phyloP scores from a whole-genome alignment of 2,329 filamentous ascomycete species.

The Zarea fungicola region DNA sequence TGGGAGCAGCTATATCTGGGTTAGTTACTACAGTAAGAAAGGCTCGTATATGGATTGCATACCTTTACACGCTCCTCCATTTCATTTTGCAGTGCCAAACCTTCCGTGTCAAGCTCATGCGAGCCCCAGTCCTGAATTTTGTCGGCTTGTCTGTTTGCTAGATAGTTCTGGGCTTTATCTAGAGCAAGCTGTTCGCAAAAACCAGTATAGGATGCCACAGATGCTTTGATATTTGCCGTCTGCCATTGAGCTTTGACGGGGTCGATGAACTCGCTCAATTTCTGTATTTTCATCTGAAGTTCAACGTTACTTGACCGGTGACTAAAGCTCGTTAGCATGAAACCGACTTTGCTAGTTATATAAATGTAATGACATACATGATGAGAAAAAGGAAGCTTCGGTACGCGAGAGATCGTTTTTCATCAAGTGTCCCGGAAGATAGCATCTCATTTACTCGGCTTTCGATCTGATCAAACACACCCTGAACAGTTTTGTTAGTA shows the following conservation, averaged over 20 bases:
- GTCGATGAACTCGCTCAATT: conserved; percentile 72
- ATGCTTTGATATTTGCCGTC: conserved; percentile 59
- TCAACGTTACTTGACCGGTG: conserved; percentile 78
- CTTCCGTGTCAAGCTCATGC: conserved; percentile 71
- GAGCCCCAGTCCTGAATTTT: conserved; percentile 78
- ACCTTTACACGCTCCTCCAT: conserved; percentile 71
- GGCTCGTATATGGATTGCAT: conserved; percentile 18
- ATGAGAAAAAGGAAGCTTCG: conserved; percentile 92
- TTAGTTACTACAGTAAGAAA: not conserved
- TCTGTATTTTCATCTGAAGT: conserved; percentile 61
- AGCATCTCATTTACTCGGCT: conserved; percentile 76
- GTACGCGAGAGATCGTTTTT: conserved; percentile 79
- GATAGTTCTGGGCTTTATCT: conserved; percentile 73
- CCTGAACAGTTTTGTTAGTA: conserved; percentile 36
- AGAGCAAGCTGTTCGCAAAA: conserved; percentile 80
- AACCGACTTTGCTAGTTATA: conserved; percentile 12
- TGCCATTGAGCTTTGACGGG: conserved; percentile 80
- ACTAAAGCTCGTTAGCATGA: conserved; percentile 35
- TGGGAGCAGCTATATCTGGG: conserved; percentile 59
- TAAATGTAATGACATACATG: conserved; percentile 46
- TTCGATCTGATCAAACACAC: conserved; percentile 84
- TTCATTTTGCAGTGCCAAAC: conserved; percentile 69
- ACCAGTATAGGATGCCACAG: conserved; percentile 66
- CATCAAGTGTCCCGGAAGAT: conserved; percentile 66
- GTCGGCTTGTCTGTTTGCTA: conserved; percentile 67